Conservation (phyloP, 768 basidiomycete genomes). For the Rhizopogon sp. region DNA sequence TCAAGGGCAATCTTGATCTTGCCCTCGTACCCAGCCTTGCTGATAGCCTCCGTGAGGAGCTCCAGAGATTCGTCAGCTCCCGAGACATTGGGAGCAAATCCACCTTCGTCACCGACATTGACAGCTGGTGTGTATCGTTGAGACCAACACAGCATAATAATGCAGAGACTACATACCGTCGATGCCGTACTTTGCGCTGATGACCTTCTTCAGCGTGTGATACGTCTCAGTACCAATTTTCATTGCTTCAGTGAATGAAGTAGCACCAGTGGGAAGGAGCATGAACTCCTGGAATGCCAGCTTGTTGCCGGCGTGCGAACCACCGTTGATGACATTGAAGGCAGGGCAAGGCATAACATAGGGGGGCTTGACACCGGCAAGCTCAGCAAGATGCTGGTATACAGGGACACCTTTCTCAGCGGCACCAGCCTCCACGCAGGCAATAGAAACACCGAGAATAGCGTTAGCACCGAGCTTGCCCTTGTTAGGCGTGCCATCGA, state of each 20-base stretch:
- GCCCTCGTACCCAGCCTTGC: slow-evolving; percentile 96
- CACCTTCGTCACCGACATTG: slow-evolving; percentile 99
- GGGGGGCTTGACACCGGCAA: slow-evolving; percentile 92
- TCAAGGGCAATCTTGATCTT: slow-evolving; percentile 99
- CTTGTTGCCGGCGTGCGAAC: slow-evolving; percentile 99
- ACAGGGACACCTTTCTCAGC: slow-evolving; percentile 93
- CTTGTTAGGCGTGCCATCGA: slow-evolving; percentile 97
- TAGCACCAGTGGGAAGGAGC: slow-evolving; percentile 93
- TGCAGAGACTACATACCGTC: slow-evolving; percentile 59
- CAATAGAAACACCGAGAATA: slow-evolving; percentile 97
- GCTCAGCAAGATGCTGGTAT: slow-evolving; percentile 93
- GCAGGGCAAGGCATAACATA: slow-evolving; percentile 89
- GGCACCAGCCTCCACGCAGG: slow-evolving; percentile 89
- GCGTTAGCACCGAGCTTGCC: slow-evolving; percentile 99
- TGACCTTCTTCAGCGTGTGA: slow-evolving; percentile 98
- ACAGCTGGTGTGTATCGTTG: slow-evolving; percentile 53
- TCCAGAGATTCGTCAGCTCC: slow-evolving; percentile 98
- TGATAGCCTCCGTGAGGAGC: slow-evolving; percentile 92
- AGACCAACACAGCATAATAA: background rate
- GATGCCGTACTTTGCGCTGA: slow-evolving; percentile 97
- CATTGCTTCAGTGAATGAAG: slow-evolving; percentile 92
- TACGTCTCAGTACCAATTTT: slow-evolving; percentile 98
- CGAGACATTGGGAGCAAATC: slow-evolving; percentile 97
- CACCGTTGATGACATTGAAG: slow-evolving; percentile 99
- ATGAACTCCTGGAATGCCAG: slow-evolving; percentile 99